These are phyloP conservation scores for Hymenoscyphus fructigenus DNA, from an alignment of 2,329 filamentous ascomycete species.

Conservation along the genomic window DNA sequence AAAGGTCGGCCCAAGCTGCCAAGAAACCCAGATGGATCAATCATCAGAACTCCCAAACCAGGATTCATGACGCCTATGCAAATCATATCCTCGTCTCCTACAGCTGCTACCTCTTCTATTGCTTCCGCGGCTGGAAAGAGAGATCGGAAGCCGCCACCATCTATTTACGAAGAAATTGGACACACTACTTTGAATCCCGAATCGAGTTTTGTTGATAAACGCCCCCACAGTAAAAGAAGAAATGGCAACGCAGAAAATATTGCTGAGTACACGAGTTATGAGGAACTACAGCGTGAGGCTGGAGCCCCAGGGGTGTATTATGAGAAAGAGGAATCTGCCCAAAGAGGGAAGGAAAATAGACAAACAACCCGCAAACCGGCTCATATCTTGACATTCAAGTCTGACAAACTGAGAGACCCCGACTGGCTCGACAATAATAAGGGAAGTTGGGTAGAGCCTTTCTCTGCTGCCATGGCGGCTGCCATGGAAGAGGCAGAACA, in stretches of 20 bases:
- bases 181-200: neutral
- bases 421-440: conserved; percentile 12
- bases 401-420: conserved; percentile 17
- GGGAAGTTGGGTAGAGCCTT: conserved; percentile 11
- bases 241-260: neutral
- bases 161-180: conserved; percentile 4
- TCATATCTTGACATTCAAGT: conserved; percentile 23
- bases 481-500: neutral
- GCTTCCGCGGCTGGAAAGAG: neutral
- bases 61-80: neutral
- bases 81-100: neutral
- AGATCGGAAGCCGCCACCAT: neutral
- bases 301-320: conserved; percentile 24
- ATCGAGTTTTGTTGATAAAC: neutral
- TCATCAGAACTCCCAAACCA: neutral
- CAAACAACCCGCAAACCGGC: neutral
- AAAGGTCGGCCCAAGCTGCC: neutral
- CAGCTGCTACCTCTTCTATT: neutral
- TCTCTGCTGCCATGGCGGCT: neutral
- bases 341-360: neutral
- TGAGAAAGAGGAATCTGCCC: conserved; percentile 14
- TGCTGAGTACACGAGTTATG: conserved; percentile 9
- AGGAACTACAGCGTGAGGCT: conserved; percentile 22
- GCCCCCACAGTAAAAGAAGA: neutral
- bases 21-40: neutral